Percentiles rank a stretch among this genome's conserved stretches.
These are phyloP conservation scores for Cryphonectria nitschkei DNA, from an alignment of 2,329 filamentous ascomycete genomes.

Conservation along the genomic window DNA sequence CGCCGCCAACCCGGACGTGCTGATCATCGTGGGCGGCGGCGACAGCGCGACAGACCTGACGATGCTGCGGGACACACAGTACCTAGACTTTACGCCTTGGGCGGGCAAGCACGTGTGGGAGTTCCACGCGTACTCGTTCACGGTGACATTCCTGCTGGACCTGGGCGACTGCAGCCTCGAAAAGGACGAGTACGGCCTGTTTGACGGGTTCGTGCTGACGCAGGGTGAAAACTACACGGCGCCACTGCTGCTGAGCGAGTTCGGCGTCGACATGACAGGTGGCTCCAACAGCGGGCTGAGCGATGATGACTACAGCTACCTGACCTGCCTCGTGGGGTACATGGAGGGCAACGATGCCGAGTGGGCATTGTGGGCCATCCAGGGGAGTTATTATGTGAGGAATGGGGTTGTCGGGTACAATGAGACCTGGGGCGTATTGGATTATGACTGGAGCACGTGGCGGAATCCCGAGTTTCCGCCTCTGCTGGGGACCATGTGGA, in stretches of 20 bases:
- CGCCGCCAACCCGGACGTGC: constrained; percentile 52
- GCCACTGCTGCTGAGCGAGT: constrained; percentile 62
- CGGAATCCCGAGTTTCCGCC: constrained; percentile 42
- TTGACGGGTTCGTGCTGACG: constrained; percentile 56
- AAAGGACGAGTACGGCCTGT: constrained; percentile 49
- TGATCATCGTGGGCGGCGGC: constrained; percentile 59
- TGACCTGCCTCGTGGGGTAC: constrained; percentile 56
- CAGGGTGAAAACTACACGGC: constrained; percentile 52
- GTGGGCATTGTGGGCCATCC: constrained; percentile 62
- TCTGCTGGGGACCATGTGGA: constrained; percentile 43
- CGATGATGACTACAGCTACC: constrained; percentile 51
- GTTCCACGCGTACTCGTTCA: constrained; percentile 61
- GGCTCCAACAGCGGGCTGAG: constrained; percentile 45
- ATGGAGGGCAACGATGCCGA: constrained; percentile 60
- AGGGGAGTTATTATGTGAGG: constrained; percentile 63
- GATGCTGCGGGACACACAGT: constrained; percentile 41
- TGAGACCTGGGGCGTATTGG: constrained; percentile 56
- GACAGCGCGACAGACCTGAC: constrained; percentile 58
- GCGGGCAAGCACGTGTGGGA: constrained; percentile 62
- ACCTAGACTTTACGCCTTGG: constrained; percentile 51
- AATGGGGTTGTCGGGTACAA: constrained; percentile 53
- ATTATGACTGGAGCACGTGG: constrained; percentile 44
- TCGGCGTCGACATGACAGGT: constrained; percentile 56
- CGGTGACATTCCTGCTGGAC: constrained; percentile 49
- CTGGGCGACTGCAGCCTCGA: constrained; percentile 48